Base-by-base conservation (phyloP, 345 rosid species). In the Aethionema arabicum region DNA sequence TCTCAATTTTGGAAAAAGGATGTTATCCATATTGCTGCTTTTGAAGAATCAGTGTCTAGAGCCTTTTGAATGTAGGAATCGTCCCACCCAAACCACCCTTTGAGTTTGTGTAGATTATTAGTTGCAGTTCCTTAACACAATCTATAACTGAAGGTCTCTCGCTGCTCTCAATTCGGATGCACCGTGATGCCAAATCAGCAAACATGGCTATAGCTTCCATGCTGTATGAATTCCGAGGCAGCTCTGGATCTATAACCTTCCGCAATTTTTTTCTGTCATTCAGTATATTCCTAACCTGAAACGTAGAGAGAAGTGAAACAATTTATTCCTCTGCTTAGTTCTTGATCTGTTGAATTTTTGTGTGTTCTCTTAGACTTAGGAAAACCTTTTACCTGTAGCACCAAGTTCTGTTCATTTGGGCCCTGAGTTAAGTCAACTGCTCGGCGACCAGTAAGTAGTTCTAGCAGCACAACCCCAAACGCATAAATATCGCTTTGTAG, bases 401-500 rank as follows among this genome's bases (percentile, higher is more conserved):
- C 98, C 44, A 92, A 93, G 71, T 92, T 92, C 72, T 89, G 98
- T 68, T 92, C 95, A 47, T 73, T 80, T 59, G 85, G 83, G 15
- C 88, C 98, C 70, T 86, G 95, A 74, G 75, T 87, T 66, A 92
- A 63, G 80, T 92, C 95, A 35, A 92, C 82, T 3, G 98, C 98
- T 78, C 97, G 80, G 38, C 98, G 93, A 55, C 97, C 98, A 1
- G 98, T 92, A 67, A 89, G 78, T 69, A 89, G 91, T 77, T 92
- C 98, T 33, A 92, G 76, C 55, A 92, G 95, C 65, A 92, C 96
- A 69, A 92, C 97, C 11, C 98, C 97, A 59, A 89, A 92, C 75
- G 98, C 98, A 66, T 92, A 92, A 43, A 87, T 96, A 72, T 92
- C 98, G 51, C 96, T 92, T 74, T 87, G 93, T 76, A 92, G 72